Percentiles rank a stretch among this genome's conserved stretches.
Conservation (phyloP, 2,329 filamentous ascomycete genomes). For the Ophioceras dolichostomum region DNA sequence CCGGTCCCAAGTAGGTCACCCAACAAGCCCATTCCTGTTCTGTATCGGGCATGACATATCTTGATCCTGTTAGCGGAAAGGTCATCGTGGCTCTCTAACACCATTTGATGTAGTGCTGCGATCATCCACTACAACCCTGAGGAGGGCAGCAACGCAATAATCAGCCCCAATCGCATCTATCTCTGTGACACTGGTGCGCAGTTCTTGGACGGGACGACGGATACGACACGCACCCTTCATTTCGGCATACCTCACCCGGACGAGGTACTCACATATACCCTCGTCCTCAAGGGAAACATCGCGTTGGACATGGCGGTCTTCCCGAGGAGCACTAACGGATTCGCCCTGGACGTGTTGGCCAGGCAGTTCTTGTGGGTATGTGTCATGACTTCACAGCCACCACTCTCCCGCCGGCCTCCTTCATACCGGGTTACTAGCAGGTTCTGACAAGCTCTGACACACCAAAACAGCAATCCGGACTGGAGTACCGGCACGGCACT, state of each 20-base stretch:
- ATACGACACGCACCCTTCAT: conserved; percentile 87
- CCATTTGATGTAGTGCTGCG: too few relatives aligned
- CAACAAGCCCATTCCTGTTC: conserved; percentile 5
- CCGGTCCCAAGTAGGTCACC: conserved; percentile 54
- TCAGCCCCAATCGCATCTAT: conserved; percentile 80
- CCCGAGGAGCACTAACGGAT: conserved; percentile 90
- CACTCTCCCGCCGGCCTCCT: background rate
- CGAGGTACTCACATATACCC: conserved; percentile 81
- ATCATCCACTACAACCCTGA: conserved; percentile 95
- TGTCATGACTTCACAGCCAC: too few relatives aligned
- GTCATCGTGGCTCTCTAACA: too few relatives aligned
- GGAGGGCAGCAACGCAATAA: conserved; percentile 63
- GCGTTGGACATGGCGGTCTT: conserved; percentile 77
- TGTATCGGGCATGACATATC: too few relatives aligned
- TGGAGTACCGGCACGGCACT: conserved; percentile 94
- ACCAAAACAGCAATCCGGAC: conserved; percentile 57
- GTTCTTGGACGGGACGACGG: conserved; percentile 89
- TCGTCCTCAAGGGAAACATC: conserved; percentile 92
- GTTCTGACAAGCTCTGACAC: too few relatives aligned
- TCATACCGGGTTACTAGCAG: too few relatives aligned
- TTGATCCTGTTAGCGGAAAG: too few relatives aligned
- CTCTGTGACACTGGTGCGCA: conserved; percentile 97
- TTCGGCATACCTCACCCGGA: conserved; percentile 75
- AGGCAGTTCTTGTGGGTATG: conserved; percentile 84
- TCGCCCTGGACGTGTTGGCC: conserved; percentile 77